phyloP scores from a whole-genome alignment of 2,329 filamentous ascomycete species.

The Diaporthe vaccinii region DNA sequence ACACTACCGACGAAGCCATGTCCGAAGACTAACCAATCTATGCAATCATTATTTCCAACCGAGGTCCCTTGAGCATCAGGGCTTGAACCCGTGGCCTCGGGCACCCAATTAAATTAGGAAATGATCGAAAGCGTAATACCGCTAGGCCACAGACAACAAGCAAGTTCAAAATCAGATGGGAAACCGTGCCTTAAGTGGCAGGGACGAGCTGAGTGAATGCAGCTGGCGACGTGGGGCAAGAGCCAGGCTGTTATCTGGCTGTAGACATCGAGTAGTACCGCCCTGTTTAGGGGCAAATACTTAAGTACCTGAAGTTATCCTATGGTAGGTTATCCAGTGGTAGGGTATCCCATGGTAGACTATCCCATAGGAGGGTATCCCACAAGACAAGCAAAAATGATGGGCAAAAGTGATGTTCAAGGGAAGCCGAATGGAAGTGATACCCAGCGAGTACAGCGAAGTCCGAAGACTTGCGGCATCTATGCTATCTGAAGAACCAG shows the following conservation, averaged over 20 bases:
- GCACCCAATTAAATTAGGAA: neutral
- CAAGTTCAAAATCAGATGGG: neutral
- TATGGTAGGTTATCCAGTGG: no score
- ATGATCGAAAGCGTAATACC: neutral
- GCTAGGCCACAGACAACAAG: neutral
- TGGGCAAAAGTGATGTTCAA: neutral
- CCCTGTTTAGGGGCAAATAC: no score
- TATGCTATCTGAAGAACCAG: neutral
- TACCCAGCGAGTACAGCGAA: neutral
- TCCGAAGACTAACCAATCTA: neutral
- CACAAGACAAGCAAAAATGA: neutral
- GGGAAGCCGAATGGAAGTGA: neutral
- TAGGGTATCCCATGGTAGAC: no score
- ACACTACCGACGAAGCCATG: neutral
- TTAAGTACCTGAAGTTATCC: no score
- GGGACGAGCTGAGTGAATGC: neutral
- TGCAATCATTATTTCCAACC: neutral
- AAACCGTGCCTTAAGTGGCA: neutral
- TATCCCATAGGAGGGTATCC: no score
- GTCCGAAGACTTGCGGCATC: neutral
- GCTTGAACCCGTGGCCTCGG: neutral
- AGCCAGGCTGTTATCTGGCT: neutral
- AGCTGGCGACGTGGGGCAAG: neutral
- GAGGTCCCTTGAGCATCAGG: neutral
- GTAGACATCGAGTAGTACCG: no score